A percentile compares a stretch with the other conserved stretches of the same genome.
Evolutionary conservation across 164 flowering plant genomes (phyloP).

Genomic region (Vitis rupestris): DNA sequence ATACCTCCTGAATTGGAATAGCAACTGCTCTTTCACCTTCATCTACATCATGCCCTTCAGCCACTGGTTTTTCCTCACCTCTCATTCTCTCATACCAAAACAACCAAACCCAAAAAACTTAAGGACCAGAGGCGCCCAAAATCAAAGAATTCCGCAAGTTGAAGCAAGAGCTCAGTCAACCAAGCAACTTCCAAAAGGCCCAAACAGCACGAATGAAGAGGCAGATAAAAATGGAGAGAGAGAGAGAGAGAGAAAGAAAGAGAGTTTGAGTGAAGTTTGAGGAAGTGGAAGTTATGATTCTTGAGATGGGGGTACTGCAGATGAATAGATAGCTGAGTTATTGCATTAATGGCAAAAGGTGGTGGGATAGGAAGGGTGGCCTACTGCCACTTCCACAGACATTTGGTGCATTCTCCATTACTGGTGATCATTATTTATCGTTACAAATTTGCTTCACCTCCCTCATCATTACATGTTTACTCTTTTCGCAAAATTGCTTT

Average conservation of each 20-base stretch:
- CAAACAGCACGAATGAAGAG: not conserved
- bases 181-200: not conserved
- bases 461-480: too few species aligned
- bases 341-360: conserved; percentile 1
- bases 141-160: not conserved
- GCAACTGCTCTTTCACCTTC: conserved; percentile 2
- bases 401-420: too few species aligned
- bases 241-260: conserved; percentile 1
- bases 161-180: not conserved
- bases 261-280: not conserved
- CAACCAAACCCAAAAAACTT: not conserved
- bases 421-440: too few species aligned
- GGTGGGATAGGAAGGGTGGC: conserved; percentile 6
- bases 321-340: not conserved
- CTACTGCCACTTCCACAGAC: conserved; percentile 10
- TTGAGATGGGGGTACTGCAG: not conserved
- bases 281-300: not conserved
- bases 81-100: conserved; percentile 10
- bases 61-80: conserved; percentile 8
- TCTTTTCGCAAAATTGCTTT: too few species aligned
- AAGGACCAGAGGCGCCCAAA: not conserved
- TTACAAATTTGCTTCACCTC: too few species aligned
- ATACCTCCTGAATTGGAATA: conserved; percentile 20
- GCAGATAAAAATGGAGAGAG: not conserved
- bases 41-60: conserved; percentile 10